Evolutionary conservation across 345 rosid species (phyloP).

Genomic region (Pelargonium nanum): DNA sequence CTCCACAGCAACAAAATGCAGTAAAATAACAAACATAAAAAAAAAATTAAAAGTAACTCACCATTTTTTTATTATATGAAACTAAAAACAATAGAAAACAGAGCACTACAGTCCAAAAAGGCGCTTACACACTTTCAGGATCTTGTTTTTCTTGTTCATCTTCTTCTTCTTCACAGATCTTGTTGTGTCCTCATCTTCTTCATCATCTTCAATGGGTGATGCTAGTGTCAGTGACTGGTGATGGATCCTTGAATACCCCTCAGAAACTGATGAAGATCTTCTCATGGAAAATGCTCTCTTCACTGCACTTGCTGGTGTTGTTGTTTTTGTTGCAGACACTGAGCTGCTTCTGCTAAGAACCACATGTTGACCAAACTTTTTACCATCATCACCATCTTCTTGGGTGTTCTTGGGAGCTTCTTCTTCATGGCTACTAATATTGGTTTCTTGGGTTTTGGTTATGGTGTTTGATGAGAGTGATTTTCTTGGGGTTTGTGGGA

Average conservation of each 20-base stretch:
- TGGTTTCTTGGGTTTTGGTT: neutral
- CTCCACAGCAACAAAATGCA: too few species aligned
- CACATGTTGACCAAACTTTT: neutral
- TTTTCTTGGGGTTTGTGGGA: conserved; percentile 7
- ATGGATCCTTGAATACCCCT: conserved; percentile 71
- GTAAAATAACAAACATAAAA: too few species aligned
- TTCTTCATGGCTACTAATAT: conserved; percentile 4
- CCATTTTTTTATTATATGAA: too few species aligned
- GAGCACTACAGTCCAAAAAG: conserved; percentile 41
- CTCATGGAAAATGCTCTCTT: conserved; percentile 59
- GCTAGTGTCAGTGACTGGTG: conserved; percentile 45
- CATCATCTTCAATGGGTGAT: conserved; percentile 36
- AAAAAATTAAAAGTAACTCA: too few species aligned
- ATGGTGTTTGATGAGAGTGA: neutral
- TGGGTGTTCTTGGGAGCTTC: neutral
- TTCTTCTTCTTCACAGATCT: conserved; percentile 19
- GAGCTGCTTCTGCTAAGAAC: neutral
- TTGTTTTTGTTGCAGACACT: neutral
- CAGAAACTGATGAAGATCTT: conserved; percentile 75
- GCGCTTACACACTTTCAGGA: conserved; percentile 70
- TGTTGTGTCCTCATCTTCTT: conserved; percentile 13
- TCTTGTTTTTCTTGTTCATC: conserved; percentile 35
- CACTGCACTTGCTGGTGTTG: neutral
- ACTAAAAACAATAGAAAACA: too few species aligned
- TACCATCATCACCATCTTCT: neutral